A percentile compares a stretch with the other conserved stretches of the same genome.
These are phyloP conservation scores for Pulveroboletus frians DNA, from an alignment of 768 basidiomycete genomes.

Conservation along the genomic window DNA sequence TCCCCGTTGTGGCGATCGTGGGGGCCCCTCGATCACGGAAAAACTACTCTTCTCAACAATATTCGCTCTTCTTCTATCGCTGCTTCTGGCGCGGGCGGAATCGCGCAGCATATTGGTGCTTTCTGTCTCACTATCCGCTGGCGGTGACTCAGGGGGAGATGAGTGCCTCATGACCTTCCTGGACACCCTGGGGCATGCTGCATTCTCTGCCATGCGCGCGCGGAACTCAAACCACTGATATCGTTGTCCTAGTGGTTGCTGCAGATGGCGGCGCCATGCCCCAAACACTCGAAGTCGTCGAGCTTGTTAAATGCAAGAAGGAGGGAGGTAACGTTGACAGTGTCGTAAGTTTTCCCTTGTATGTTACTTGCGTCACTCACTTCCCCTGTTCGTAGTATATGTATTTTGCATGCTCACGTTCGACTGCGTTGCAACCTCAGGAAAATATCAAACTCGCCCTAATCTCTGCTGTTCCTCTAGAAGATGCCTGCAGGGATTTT, in stretches of 20 bases:
- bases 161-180: slow-evolving; percentile 74
- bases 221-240: slow-evolving; percentile 89
- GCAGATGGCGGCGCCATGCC: slow-evolving; percentile 99
- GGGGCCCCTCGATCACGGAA: slow-evolving; percentile 94
- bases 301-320: slow-evolving; percentile 65
- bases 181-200: slow-evolving; percentile 97
- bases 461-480: slow-evolving; percentile 77
- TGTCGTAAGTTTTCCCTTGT: slow-evolving; percentile 48
- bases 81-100: slow-evolving; percentile 92
- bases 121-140: slow-evolving; percentile 75
- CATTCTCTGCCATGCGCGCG: slow-evolving; percentile 97
- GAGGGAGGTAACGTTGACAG: slow-evolving; percentile 65
- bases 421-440: slow-evolving; percentile 33
- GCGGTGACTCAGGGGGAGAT: slow-evolving; percentile 31
- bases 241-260: slow-evolving; percentile 91
- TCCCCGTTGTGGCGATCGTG: slow-evolving; percentile 92
- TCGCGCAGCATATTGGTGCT: slow-evolving; percentile 98
- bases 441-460: slow-evolving; percentile 72
- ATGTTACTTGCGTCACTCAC: neutral
- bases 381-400: neutral
- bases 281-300: slow-evolving; percentile 91
- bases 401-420: neutral
- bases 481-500: slow-evolving; percentile 85
- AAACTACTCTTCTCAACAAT: slow-evolving; percentile 89
- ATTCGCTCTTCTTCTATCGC: slow-evolving; percentile 92